These are phyloP conservation scores for Groenewaldozyma sp. DNA, from an alignment of 1,139 yeast species.

Conservation along the genomic window DNA sequence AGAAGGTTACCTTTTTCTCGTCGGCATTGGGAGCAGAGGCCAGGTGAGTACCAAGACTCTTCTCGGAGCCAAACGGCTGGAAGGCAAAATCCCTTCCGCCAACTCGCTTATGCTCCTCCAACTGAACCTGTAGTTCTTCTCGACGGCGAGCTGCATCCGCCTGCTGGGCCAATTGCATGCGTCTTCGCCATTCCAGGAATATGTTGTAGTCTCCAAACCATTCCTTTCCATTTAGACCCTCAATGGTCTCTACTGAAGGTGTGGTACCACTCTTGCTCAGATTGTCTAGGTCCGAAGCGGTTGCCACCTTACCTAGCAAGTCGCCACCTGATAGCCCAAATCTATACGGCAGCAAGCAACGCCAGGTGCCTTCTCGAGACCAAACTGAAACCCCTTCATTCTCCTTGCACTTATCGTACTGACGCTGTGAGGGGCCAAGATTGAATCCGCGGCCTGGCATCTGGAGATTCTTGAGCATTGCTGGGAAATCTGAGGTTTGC, in stretches of 20 bases:
- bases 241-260: not conserved
- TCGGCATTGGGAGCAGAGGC: constrained; percentile 15
- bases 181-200: constrained; percentile 57
- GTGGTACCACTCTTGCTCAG: not conserved
- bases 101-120: constrained; percentile 4
- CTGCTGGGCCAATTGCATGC: constrained; percentile 39
- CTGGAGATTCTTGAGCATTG: not conserved
- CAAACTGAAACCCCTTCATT: constrained; percentile 63
- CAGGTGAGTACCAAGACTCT: not conserved
- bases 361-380: constrained; percentile 76
- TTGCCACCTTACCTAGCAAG: not conserved
- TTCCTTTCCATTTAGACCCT: constrained; percentile 7
- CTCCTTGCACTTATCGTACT: constrained; percentile 54
- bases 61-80: constrained; percentile 10
- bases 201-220: constrained; percentile 59
- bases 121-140: constrained; percentile 8
- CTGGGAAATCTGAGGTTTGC: constrained; percentile 1
- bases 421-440: constrained; percentile 53
- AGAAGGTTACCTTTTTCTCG: constrained; percentile 40
- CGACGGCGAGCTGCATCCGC: constrained; percentile 19
- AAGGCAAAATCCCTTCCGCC: constrained; percentile 19
- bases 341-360: constrained; percentile 65
- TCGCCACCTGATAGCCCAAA: constrained; percentile 4
- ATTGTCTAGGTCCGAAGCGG: constrained; percentile 3
- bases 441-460: constrained; percentile 33